These are phyloP conservation scores for Botrytis squamosa DNA, from an alignment of 2,329 filamentous ascomycete species.

Conservation along the genomic window DNA sequence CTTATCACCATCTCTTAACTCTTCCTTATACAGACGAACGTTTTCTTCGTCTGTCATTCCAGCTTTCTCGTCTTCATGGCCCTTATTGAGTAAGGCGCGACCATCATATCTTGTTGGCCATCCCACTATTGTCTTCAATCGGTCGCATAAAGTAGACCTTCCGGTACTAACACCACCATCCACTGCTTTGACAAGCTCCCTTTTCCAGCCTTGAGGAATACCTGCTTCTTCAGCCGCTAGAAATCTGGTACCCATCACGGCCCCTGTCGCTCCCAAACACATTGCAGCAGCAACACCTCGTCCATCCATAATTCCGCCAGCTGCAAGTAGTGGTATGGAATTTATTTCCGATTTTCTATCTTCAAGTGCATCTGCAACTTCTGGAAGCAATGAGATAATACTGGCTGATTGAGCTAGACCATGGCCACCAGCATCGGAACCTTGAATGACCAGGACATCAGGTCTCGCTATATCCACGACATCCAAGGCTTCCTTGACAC, in stretches of 20 bases:
- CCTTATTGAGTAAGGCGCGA: constrained; percentile 57
- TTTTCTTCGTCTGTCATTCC: constrained; percentile 44
- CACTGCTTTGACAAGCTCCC: constrained; percentile 46
- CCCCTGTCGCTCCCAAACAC: constrained; percentile 42
- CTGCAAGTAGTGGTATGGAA: constrained; percentile 37
- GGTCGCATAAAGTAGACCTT: constrained; percentile 51
- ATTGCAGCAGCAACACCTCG: constrained; percentile 40
- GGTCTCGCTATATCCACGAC: constrained; percentile 31
- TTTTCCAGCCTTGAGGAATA: constrained; percentile 47
- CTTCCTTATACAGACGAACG: constrained; percentile 43
- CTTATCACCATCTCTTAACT: constrained; percentile 49
- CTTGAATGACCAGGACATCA: constrained; percentile 42
- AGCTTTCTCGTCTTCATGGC: constrained; percentile 44
- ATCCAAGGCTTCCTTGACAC: constrained; percentile 31
- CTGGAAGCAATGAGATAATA: constrained; percentile 40
- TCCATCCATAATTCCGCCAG: constrained; percentile 42
- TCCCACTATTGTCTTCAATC: constrained; percentile 51
- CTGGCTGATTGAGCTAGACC: constrained; percentile 36
- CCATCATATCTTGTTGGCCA: constrained; percentile 60
- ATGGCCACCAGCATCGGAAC: constrained; percentile 42
- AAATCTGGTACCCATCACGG: constrained; percentile 52
- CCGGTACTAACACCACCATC: constrained; percentile 53
- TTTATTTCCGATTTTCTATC: constrained; percentile 7
- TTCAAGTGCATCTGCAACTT: constrained; percentile 37
- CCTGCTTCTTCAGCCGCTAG: constrained; percentile 48